Conservation (phyloP, 768 basidiomycete species). For the Sutorius australiensis region DNA sequence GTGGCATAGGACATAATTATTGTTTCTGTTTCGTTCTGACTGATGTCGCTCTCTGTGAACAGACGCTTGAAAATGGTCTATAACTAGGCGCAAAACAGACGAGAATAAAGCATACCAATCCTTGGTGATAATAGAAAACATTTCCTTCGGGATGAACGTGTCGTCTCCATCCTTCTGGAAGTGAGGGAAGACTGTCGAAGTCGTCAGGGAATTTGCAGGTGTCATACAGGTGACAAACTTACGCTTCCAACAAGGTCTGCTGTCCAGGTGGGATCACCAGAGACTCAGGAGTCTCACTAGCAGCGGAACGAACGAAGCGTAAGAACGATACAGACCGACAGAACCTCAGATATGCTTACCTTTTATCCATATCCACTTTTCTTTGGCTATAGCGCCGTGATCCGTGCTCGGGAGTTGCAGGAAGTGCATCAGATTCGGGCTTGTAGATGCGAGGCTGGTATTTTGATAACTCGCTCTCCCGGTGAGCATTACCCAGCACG, state of each 20-base stretch:
- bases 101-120: conserved; percentile 2
- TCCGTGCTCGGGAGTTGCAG: conserved; percentile 8
- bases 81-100: too few species aligned
- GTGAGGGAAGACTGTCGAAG: background rate
- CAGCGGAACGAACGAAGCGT: background rate
- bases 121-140: conserved; percentile 12
- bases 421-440: background rate
- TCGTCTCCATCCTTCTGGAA: conserved; percentile 8
- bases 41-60: conserved; percentile 13
- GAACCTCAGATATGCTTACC: background rate
- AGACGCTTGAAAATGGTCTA: conserved; percentile 5
- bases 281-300: background rate
- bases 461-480: background rate
- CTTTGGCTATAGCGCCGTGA: conserved; percentile 8
- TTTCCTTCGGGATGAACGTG: conserved; percentile 15
- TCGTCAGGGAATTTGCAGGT: background rate
- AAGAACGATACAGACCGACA: background rate
- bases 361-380: background rate
- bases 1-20: background rate
- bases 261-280: conserved; percentile 8
- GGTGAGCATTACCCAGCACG: background rate
- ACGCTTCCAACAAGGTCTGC: conserved; percentile 4
- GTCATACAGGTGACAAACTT: background rate
- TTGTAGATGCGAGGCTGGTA: background rate
- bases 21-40: background rate